Base-by-base conservation (phyloP, 2,329 filamentous ascomycete genomes). In the Boeremia lycopersici region DNA sequence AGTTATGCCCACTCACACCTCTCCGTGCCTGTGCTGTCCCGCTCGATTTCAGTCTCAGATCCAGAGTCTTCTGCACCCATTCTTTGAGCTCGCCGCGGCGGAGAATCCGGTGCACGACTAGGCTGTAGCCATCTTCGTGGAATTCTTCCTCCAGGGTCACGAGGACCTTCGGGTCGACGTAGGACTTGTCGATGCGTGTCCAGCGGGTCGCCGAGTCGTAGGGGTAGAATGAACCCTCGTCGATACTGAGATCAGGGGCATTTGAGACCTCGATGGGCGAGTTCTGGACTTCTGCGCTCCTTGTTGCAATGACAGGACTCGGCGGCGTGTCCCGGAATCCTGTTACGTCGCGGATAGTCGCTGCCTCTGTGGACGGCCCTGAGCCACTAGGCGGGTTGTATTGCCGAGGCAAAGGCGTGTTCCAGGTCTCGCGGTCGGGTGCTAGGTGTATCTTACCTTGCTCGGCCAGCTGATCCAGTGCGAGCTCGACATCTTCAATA, bases 141-240 rank as follows among this genome's bases (percentile, higher is more conserved):
- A 63, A 69, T 2, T 51, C 40, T 23, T 65, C 59, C 6, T 57
- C 53, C 11, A 53, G 40, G 33, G 63, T 54, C n/a, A 28, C 29
- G 2, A 70, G 53, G 1, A 64, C 62, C 23, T 60, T 38, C 12
- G 61, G 31, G 23, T 62, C 62, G 7, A 71, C 59, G 7, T 67
- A 42, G 2, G 51, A 50, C 10, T 61, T 45, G 29, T 63, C 59
- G 33, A 70, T 60, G 15, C 57, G 56, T 5, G 65, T 66, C 61
- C 63, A 67, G 17, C 52, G 59, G 13, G 40, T 50, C 13, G 36
- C 47, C 9, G 17, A 38, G 11, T 39, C 40, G 28, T 42, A 41
- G 26, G 43, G 41, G 23, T 60, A 63, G 7, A 55, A 48, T 34
- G 52, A 56, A 50, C 54, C 55, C 7, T 60, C 57, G 25, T 55